Conservation (phyloP, 768 basidiomycete genomes). For the Lyophyllum atratum region DNA sequence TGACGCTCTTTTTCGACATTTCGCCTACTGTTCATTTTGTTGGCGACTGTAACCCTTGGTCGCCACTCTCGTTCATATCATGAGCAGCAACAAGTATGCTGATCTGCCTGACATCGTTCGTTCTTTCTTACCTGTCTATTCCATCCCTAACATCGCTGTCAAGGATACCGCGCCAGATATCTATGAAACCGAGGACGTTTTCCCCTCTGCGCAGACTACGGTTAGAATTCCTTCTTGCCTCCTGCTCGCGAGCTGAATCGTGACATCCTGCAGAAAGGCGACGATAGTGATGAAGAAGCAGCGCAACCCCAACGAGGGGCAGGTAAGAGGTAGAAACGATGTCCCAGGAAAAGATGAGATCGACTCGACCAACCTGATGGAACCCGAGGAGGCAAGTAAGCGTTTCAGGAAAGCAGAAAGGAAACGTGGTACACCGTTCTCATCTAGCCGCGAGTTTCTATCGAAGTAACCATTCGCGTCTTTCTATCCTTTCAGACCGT, state of each 20-base stretch:
- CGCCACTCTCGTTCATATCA: conserved; percentile 21
- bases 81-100: conserved; percentile 81
- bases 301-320: conserved; percentile 39
- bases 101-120: conserved; percentile 90
- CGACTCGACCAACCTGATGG: conserved; percentile 64
- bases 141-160: background rate
- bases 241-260: conserved; percentile 3
- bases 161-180: conserved; percentile 92
- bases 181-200: conserved; percentile 87
- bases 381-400: conserved; percentile 66
- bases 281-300: conserved; percentile 69
- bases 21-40: background rate
- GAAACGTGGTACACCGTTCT: conserved; percentile 42
- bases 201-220: conserved; percentile 51
- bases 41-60: too few species aligned
- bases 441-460: background rate
- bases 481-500: conserved; percentile 35
- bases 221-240: conserved; percentile 36
- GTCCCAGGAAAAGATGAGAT: conserved; percentile 60
- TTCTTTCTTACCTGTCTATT: conserved; percentile 18
- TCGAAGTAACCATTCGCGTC: background rate
- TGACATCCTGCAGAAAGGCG: conserved; percentile 47
- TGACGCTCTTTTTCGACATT: conserved; percentile 38
- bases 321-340: conserved; percentile 41
- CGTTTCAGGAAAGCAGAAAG: conserved; percentile 75